phyloP scores from a whole-genome alignment of 169 alveolate species.

The Nephromyces sp. region DNA sequence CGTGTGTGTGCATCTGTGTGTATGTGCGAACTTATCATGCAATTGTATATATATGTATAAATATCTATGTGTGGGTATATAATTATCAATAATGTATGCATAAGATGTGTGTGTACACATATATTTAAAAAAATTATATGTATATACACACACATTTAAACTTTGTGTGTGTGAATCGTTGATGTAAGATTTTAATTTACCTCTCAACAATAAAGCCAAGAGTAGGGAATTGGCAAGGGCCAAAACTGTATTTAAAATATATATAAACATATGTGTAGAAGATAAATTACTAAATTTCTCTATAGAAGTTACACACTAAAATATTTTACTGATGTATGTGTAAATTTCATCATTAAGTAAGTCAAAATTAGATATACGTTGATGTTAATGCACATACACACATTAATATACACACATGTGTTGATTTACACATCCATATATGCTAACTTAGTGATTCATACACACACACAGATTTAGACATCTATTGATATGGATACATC shows the following conservation, averaged over 20 bases:
- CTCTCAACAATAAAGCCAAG: slow-evolving; percentile 96
- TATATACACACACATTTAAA: not conserved
- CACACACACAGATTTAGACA: not conserved
- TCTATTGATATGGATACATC: not conserved
- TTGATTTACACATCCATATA: not conserved
- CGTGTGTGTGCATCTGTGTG: not conserved
- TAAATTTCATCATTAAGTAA: too few relatives aligned
- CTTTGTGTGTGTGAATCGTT: too few relatives aligned
- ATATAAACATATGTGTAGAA: not conserved
- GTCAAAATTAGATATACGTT: too few relatives aligned
- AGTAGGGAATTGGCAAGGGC: slow-evolving; percentile 99
- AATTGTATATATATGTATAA: not conserved
- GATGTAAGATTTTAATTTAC: not conserved
- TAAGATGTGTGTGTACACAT: not conserved
- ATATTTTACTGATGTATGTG: too few relatives aligned
- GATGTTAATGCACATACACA: too few relatives aligned
- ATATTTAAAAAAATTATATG: not conserved
- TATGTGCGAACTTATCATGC: too few relatives aligned
- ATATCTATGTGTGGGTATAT: not conserved
- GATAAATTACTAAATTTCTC: not conserved
- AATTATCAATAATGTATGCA: not conserved
- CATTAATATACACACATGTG: too few relatives aligned
- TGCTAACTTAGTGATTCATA: not conserved
- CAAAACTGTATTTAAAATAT: slow-evolving; percentile 71
- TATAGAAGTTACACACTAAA: too few relatives aligned